These are phyloP conservation scores for Oryza glaberrima DNA, from an alignment of 176 grass and related monocot species.

Conservation along the genomic window DNA sequence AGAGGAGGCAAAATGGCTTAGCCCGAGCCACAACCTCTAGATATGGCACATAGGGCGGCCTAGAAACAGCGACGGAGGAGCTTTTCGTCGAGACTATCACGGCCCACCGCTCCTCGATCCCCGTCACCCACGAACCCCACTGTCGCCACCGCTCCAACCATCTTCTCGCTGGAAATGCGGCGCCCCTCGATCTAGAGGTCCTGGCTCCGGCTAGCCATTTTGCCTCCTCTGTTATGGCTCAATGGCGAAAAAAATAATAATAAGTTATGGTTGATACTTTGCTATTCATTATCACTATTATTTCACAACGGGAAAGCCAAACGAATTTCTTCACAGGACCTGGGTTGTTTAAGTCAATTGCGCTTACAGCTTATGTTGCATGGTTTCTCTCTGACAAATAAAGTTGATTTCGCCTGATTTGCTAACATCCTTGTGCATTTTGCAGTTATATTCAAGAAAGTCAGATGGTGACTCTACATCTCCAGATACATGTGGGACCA, in stretches of 20 bases:
- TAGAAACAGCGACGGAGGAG: no score
- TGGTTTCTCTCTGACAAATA: neutral
- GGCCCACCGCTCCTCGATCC: no score
- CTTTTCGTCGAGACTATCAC: no score
- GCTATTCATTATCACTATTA: constrained; percentile 15
- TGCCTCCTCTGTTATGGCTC: no score
- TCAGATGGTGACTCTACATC: constrained; percentile 53
- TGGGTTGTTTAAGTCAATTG: constrained; percentile 18
- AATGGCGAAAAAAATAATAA: neutral
- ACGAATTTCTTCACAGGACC: neutral
- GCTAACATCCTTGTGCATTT: constrained; percentile 28
- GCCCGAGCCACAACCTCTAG: no score
- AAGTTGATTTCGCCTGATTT: constrained; percentile 1
- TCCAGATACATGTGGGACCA: constrained; percentile 60
- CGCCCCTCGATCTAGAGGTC: no score
- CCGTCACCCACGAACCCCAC: no score
- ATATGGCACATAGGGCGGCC: no score
- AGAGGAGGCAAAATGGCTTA: no score
- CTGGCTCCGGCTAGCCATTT: no score
- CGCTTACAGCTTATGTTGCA: neutral
- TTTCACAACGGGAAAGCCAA: neutral
- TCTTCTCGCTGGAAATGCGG: no score
- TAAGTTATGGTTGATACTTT: constrained; percentile 17
- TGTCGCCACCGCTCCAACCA: no score
- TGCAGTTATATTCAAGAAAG: constrained; percentile 73